Evolutionary conservation across 352 stramenopile species (phyloP), one percentile per base, ranked within the genome.

Genomic region (Phytophthora citricola): DNA sequence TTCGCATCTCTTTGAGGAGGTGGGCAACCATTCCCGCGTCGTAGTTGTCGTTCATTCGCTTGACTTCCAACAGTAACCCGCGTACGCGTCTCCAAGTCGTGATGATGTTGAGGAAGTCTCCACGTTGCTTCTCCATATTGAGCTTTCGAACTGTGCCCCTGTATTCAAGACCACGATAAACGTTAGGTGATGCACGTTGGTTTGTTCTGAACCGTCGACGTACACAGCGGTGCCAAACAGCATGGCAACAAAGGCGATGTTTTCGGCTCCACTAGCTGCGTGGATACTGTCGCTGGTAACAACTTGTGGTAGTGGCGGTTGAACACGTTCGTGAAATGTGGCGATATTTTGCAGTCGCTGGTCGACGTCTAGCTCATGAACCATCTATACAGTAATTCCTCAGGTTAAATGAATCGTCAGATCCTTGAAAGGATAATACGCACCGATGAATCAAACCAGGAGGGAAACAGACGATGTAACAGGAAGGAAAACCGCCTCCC

Each of bases 1-100:
- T 83, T 26, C 85, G 81, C 81, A 94, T 92, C 54, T 94, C 82
- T 66, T 94, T 92, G 53, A 92, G 79, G 43, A 94, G 68, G 38
- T 90, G 81, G 17, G 78, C 69, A 40, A 92, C 66, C 79, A 92
- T 89, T 39, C 80, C 69, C 24, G 84, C 63, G 48, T 94, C 83
- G 57, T 89, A 89, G 61, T 92, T 88, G 62, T 88, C 78, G 50
- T 87, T 78, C 78, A 86, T 88, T n/a, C 80, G 78, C 50, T 89
- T 90, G 26, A 92, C 75, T 47, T 85, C 75, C 12, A 81, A 59
- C 32, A 81, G 62, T 10, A 93, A 49, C 4, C 80, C 77, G 20
- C 86, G 79, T 45, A 94, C 83, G 29, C 84, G 81, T 52, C 89
- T 90, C 86, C 86, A 94, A 22, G 81, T 83, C n/a, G 84, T 87